These are phyloP conservation scores for Vaccinium corymbosum DNA, from an alignment of 148 eudicot species.

Conservation along the genomic window DNA sequence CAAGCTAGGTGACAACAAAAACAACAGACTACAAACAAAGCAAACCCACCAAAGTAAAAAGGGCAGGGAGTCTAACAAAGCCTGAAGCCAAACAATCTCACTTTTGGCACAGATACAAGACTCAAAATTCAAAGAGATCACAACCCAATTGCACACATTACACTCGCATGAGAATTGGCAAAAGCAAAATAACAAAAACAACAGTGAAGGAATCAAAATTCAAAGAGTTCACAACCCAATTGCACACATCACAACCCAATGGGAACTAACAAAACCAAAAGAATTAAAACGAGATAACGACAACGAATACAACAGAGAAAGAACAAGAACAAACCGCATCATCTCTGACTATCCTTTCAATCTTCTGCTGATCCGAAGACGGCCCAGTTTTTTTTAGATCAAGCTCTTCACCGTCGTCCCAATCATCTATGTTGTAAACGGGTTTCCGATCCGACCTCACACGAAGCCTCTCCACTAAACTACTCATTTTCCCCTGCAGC, in stretches of 20 bases:
- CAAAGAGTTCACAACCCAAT: neutral
- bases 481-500: constrained; percentile 48
- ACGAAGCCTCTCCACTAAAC: constrained; percentile 91
- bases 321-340: constrained; percentile 56
- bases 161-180: neutral
- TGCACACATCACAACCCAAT: neutral
- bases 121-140: neutral
- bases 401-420: constrained; percentile 73
- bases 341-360: constrained; percentile 58
- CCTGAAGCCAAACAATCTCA: neutral
- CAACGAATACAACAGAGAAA: neutral
- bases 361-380: constrained; percentile 30
- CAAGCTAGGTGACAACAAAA: neutral
- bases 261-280: neutral
- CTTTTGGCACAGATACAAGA: neutral
- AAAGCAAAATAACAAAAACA: neutral
- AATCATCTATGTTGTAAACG: constrained; percentile 61
- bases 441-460: constrained; percentile 79
- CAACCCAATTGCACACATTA: neutral
- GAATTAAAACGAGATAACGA: constrained; percentile 2
- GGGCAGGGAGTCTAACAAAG: neutral
- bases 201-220: neutral
- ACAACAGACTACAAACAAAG: neutral
- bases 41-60: neutral
- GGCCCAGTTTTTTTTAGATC: constrained; percentile 37